Percentiles rank a stretch among this genome's conserved stretches.
Conservation (phyloP, 257 asterid species). For the Hygrophila difformis region DNA sequence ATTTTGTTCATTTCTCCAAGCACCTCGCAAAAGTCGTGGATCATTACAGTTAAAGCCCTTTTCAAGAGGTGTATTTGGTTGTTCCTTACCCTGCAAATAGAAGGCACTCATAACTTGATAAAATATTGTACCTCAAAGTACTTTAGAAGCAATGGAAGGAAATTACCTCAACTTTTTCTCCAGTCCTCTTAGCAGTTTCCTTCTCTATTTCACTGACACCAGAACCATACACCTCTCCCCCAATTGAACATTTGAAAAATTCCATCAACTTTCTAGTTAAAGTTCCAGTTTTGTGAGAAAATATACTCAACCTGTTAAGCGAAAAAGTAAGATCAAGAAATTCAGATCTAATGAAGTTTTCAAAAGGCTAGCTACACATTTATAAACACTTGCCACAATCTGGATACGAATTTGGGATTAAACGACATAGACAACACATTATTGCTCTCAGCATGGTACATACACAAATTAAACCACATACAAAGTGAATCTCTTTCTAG, state of each 20-base stretch:
- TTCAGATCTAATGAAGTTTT: constrained; percentile 11
- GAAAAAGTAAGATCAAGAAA: constrained; percentile 13
- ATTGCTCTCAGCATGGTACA: constrained; percentile 96
- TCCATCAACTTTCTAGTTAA: constrained; percentile 96
- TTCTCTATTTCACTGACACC: constrained; percentile 96
- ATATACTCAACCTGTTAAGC: constrained; percentile 87
- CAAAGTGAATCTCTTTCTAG: background rate
- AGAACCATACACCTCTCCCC: constrained; percentile 89
- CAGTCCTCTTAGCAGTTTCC: constrained; percentile 77
- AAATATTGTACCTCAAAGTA: background rate
- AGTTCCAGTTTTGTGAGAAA: constrained; percentile 98
- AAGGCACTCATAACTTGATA: constrained; percentile 56
- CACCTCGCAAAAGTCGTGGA: constrained; percentile 86
- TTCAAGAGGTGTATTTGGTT: constrained; percentile 52
- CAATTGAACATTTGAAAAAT: constrained; percentile 95
- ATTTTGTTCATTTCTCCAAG: constrained; percentile 94
- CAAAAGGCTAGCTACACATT: background rate
- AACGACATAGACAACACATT: constrained; percentile 9
- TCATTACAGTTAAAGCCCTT: constrained; percentile 96
- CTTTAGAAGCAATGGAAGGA: too few species aligned
- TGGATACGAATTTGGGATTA: background rate
- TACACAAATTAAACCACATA: constrained; percentile 30
- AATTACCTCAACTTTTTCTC: constrained; percentile 60
- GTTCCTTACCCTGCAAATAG: too few species aligned
- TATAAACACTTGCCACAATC: background rate